Base-by-base conservation (phyloP, 192 early-diverging fungal genomes). In the Podila minutissima region DNA sequence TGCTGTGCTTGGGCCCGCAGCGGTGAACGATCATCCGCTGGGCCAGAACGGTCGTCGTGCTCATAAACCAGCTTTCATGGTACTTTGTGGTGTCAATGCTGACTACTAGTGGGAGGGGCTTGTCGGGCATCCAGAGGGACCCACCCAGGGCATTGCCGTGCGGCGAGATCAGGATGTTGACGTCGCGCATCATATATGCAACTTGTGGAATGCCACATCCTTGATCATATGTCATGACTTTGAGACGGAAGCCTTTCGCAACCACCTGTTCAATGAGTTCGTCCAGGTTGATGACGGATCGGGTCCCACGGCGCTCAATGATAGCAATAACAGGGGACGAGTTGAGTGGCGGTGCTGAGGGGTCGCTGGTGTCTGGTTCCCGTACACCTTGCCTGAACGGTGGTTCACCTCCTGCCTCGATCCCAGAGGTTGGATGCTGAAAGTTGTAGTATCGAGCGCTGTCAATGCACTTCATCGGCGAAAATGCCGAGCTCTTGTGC, bases 171-270 rank as follows among this genome's bases (percentile, higher is more conserved):
- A 67, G 53, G n/a, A 74, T 62, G n/a, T 67, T 26, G 59, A 74
- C 72, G 19, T 74, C 72, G 1, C 72, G 72, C 65, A 74, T 53
- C n/a, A 74, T 33, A 26, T 74, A 74, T 6, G 72, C 72, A 6
- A 65, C 67, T 12, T 74, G 64, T 13, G 72, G 59, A 19, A 74
- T 62, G 2, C 72, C 72, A 20, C 65, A 74, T 35, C 72, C 72
- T n/a, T 53, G 31, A 49, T 74, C 72, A 24, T 62, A 66, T 1
- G 26, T 74, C 46, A 67, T 33, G 11, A 49, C 58, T 33, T 66
- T 74, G 32, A 74, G 32, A 5, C 72, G 72, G 20, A 67, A 74
- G 3, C 51, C 66, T 6, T 50, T 24, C 2, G n/a, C 33, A 5
- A 53, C 1, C 5, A 53, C 22, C 1, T 37, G 32, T 50, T 12